Conservation (phyloP, 805 yeast genomes). For the Schizosaccharomyces octosporus region DNA sequence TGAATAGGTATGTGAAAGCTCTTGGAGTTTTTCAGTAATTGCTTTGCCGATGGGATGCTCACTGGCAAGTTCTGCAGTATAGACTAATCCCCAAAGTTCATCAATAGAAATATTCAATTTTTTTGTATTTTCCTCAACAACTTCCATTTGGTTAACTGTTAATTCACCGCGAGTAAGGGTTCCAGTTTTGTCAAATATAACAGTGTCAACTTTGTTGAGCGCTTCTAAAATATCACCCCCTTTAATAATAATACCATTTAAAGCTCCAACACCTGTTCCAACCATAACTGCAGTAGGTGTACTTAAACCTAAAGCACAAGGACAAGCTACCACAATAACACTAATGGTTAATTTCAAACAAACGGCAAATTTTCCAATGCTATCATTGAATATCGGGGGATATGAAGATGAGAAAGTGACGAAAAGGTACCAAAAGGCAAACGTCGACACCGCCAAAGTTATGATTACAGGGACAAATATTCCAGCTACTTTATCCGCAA, state of each 20-base stretch:
- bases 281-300: constrained; percentile 99
- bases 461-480: constrained; percentile 62
- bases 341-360: constrained; percentile 65
- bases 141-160: constrained; percentile 18
- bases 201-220: constrained; percentile 35
- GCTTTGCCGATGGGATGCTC: constrained; percentile 82
- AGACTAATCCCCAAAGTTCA: constrained; percentile 30
- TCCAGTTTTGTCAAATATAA: constrained; percentile 87
- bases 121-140: neutral
- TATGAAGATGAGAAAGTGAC: constrained; percentile 13
- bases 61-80: constrained; percentile 38
- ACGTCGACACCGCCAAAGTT: constrained; percentile 35
- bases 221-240: constrained; percentile 76
- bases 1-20: neutral
- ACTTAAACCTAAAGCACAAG: constrained; percentile 90
- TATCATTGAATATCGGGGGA: constrained; percentile 22
- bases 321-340: constrained; percentile 93
- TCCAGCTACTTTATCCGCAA: constrained; percentile 65
- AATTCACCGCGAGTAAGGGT: constrained; percentile 73
- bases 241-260: constrained; percentile 68
- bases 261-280: constrained; percentile 90
- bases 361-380: constrained; percentile 31
- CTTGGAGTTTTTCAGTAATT: constrained; percentile 20
- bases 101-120: constrained; percentile 5
- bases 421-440: constrained; percentile 32